Evolutionary conservation across 1,284 basidiomycete species (phyloP).

Genomic region (Lentinus polychrous): DNA sequence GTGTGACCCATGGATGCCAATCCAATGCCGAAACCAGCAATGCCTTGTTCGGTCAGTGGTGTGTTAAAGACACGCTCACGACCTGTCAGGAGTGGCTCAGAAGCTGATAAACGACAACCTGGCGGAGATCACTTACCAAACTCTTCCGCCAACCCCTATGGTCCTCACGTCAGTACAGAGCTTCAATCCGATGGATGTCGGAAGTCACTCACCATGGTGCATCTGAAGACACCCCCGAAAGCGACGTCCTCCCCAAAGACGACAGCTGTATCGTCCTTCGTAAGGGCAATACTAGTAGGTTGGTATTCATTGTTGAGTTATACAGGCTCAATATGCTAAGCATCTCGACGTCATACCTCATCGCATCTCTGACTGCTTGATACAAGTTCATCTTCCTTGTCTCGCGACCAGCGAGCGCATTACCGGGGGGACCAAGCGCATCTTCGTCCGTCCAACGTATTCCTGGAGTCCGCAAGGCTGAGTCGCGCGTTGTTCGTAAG

Average conservation of each 20-base stretch:
- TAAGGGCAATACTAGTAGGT: constrained; percentile 70
- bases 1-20: constrained; percentile 90
- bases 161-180: constrained; percentile 8
- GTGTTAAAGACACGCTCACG: constrained; percentile 94
- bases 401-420: constrained; percentile 67
- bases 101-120: background rate
- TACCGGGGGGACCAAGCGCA: constrained; percentile 31
- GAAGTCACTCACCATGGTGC: constrained; percentile 56
- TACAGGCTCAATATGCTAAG: background rate
- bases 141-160: constrained; percentile 84
- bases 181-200: background rate
- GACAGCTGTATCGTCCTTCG: constrained; percentile 79
- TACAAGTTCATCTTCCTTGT: constrained; percentile 89
- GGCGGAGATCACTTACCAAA: constrained; percentile 51
- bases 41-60: constrained; percentile 89
- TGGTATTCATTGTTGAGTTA: background rate
- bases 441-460: constrained; percentile 66
- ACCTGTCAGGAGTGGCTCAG: constrained; percentile 36
- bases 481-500: constrained; percentile 57
- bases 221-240: constrained; percentile 91
- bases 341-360: constrained; percentile 46
- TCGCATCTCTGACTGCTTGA: constrained; percentile 83
- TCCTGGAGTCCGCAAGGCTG: constrained; percentile 66
- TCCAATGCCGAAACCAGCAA: constrained; percentile 92
- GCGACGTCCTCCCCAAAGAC: constrained; percentile 94